Evolutionary conservation across 2,329 filamentous ascomycete genomes (phyloP), one percentile per base, ranked within the genome.

Genomic region (Calonectria pteridis): DNA sequence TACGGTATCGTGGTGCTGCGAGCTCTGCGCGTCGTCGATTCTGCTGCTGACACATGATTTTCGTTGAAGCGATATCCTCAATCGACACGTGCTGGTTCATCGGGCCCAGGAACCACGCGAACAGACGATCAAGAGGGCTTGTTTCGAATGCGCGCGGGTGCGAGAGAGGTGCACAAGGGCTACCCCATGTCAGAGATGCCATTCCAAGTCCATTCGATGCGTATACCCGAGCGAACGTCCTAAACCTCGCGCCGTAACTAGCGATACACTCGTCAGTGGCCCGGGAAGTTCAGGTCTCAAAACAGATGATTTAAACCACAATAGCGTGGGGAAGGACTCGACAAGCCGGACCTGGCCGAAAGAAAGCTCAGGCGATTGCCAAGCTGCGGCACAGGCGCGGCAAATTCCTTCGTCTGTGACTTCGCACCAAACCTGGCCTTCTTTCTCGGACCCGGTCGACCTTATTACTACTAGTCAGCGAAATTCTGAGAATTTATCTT

Each of bases 81-180:
- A 53, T 28, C 71, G 70, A 10, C 67, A 71, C 55, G 63, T 55
- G 20, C n/a, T 59, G 23, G 43, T 71, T 31, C 69, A 71, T 35
- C 49, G 40, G n/a, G 20, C 11, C 7, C 59, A 53, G 10, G 50
- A 66, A n/a, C 28, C 23, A 9, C 31, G 16, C n/a, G 46, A 7
- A 51, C 53, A 10, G 69, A 62, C 26, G 26, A 5, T 63, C 53
- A 51, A 46, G 63, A 74, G 76, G 13, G 76, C 76, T 2, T 77
- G 76, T 26, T n/a, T 69, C 14, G 71, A 73, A 51, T 78, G 77
- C 16, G 70, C 76, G 0, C 73, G 31, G 28, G 77, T 73, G 5
- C 53, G 76, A 6, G 75, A 77, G 20, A 78, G 75, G 16, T 78
- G 77, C 4, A 74, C 64, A 0, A 74, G 72, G 20, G 64, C 20